Percentiles rank a stretch among this genome's conserved stretches.
These are phyloP conservation scores for Penicillium salamii DNA, from an alignment of 495 filamentous ascomycete genomes.

Conservation along the genomic window DNA sequence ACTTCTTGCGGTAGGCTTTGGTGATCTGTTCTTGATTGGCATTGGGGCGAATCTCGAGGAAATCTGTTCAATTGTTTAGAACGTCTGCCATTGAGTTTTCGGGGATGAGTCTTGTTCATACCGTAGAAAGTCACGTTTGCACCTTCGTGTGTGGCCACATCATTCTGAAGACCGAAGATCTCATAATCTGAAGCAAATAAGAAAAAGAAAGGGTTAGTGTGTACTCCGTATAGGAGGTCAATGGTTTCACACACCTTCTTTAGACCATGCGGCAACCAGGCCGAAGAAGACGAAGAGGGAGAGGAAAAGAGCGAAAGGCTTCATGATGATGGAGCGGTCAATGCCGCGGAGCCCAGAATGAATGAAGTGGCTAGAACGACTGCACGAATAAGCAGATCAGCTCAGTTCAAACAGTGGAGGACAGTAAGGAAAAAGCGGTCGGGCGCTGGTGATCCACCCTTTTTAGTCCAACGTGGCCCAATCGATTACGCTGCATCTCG, in stretches of 20 bases:
- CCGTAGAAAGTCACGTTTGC: conserved; percentile 85
- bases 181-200: conserved; percentile 98
- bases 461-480: conserved; percentile 19
- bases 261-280: conserved; percentile 71
- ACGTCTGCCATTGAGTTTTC: neutral
- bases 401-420: too few species aligned
- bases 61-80: conserved; percentile 48
- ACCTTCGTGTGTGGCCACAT: conserved; percentile 74
- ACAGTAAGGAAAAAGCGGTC: conserved; percentile 17
- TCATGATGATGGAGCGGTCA: conserved; percentile 38
- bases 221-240: conserved; percentile 4
- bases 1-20: conserved; percentile 90
- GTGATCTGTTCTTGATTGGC: conserved; percentile 86
- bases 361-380: neutral
- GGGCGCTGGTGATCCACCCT: conserved; percentile 9
- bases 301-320: conserved; percentile 29
- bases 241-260: conserved; percentile 59
- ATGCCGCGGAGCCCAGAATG: conserved; percentile 20
- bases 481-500: conserved; percentile 3
- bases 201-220: conserved; percentile 7
- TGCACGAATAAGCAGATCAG: conserved; percentile 1
- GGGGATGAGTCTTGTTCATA: conserved; percentile 18
- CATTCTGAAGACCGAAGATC: conserved; percentile 92
- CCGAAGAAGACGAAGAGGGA: conserved; percentile 45
- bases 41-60: conserved; percentile 69